A percentile compares a stretch with the other conserved stretches of the same genome.
phyloP scores from a whole-genome alignment of 345 rosid species.

The Eucalyptus sp. region DNA sequence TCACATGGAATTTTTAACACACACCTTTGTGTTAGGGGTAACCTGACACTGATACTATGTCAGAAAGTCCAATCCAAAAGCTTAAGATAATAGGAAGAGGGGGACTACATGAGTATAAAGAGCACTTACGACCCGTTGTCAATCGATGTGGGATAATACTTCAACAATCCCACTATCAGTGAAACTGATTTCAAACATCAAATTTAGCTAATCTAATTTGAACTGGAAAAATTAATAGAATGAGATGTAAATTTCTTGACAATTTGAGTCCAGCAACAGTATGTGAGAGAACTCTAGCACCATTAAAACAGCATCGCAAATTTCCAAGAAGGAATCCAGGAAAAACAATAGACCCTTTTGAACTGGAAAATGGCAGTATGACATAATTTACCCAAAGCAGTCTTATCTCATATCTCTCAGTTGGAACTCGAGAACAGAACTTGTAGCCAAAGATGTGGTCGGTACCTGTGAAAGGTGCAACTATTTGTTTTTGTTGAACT shows the following conservation, averaged over 20 bases:
- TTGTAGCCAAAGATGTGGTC: not conserved
- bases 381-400: not conserved
- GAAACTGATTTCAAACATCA: not conserved
- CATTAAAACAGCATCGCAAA: not conserved
- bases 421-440: not conserved
- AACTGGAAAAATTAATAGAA: not conserved
- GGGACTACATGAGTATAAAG: not conserved
- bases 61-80: not conserved
- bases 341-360: not conserved
- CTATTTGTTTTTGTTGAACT: constrained; percentile 69
- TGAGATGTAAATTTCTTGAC: not conserved
- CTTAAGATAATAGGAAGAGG: not conserved
- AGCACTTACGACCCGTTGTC: not conserved
- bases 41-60: not conserved
- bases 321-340: not conserved
- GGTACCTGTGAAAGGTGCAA: constrained; percentile 51
- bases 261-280: not conserved
- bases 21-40: not conserved
- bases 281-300: not conserved
- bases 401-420: not conserved
- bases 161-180: not conserved
- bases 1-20: not conserved
- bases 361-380: not conserved
- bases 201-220: not conserved
- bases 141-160: not conserved